Conservation (phyloP, 257 asterid species). For the Jacaranda mimosifolia region DNA sequence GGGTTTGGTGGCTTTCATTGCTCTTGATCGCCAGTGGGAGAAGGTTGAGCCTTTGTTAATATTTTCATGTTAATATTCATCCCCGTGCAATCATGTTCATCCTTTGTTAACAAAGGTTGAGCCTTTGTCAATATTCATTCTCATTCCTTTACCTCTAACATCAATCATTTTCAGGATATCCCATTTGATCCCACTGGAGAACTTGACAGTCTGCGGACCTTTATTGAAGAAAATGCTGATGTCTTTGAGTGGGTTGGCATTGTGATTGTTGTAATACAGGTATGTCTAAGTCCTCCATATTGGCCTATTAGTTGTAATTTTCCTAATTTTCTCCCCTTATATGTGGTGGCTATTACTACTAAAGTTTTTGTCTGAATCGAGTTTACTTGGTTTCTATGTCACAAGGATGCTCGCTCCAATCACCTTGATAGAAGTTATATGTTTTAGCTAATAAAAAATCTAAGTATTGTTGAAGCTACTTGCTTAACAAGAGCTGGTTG, state of each 20-base stretch:
- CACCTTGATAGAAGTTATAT: conserved; percentile 2
- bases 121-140: conserved; percentile 16
- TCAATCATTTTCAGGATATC: conserved; percentile 61
- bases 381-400: conserved; percentile 14
- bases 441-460: background rate
- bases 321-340: background rate
- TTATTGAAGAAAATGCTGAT: conserved; percentile 64
- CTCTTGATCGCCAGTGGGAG: conserved; percentile 79
- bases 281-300: conserved; percentile 45
- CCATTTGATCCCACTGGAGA: conserved; percentile 92
- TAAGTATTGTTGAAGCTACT: conserved; percentile 4
- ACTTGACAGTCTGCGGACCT: conserved; percentile 59
- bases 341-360: conserved; percentile 6
- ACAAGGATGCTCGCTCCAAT: conserved; percentile 13
- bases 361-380: background rate
- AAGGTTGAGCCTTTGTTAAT: conserved; percentile 55
- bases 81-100: conserved; percentile 28
- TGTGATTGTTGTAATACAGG: conserved; percentile 72
- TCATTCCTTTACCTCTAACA: conserved; percentile 29
- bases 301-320: conserved; percentile 27
- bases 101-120: conserved; percentile 74
- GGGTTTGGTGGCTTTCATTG: conserved; percentile 71
- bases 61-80: conserved; percentile 14
- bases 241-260: conserved; percentile 79
- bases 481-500: conserved; percentile 25